Evolutionary conservation across 345 rosid species (phyloP).

Genomic region (Populus alba): DNA sequence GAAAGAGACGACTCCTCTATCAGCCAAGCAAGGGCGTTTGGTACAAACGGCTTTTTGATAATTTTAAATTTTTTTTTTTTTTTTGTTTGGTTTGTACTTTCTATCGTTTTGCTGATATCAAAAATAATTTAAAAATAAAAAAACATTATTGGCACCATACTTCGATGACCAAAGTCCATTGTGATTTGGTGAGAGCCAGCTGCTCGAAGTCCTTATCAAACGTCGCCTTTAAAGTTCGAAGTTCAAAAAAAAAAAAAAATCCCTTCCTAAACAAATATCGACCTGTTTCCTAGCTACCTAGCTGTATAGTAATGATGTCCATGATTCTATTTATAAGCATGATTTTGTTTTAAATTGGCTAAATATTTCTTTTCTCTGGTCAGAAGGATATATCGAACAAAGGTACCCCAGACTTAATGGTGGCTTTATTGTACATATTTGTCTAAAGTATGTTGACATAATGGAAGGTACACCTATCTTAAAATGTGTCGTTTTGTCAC

Average conservation of each 20-base stretch:
- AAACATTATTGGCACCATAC: no score
- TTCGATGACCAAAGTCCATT: slow-evolving; percentile 7
- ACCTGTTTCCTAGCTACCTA: neutral
- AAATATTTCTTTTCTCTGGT: neutral
- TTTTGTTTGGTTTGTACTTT: no score
- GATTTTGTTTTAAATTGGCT: neutral
- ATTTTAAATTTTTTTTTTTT: no score
- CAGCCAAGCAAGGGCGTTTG: no score
- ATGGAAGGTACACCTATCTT: slow-evolving; percentile 9
- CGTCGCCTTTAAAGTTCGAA: neutral
- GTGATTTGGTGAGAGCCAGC: slow-evolving; percentile 20
- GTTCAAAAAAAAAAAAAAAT: neutral
- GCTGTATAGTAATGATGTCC: neutral
- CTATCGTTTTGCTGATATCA: no score
- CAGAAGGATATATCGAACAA: neutral
- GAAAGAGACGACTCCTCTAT: slow-evolving; percentile 14
- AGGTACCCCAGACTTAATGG: neutral
- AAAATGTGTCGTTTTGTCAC: neutral
- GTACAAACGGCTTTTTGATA: no score
- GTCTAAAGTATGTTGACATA: slow-evolving; percentile 10
- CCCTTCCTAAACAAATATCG: neutral
- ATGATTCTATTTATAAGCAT: neutral
- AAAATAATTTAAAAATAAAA: no score
- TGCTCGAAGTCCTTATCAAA: slow-evolving; percentile 13
- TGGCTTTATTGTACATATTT: neutral